Conservation (phyloP, 768 basidiomycete genomes). For the Steccherinum ochraceum region DNA sequence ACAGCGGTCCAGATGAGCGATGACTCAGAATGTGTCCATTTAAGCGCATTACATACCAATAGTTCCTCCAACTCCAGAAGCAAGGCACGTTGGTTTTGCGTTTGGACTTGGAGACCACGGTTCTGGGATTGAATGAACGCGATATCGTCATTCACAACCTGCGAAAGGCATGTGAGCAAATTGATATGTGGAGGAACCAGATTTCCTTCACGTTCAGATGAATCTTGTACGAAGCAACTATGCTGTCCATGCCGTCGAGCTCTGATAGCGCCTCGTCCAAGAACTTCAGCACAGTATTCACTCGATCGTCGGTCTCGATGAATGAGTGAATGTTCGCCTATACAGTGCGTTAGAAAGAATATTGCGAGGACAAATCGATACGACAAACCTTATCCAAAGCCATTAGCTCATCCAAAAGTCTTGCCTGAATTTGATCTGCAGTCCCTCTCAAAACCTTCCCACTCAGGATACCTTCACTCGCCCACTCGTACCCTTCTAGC, state of each 20-base stretch:
- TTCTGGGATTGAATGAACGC: conserved; percentile 94
- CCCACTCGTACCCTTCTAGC: conserved; percentile 98
- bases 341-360: conserved; percentile 57
- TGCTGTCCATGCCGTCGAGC: conserved; percentile 83
- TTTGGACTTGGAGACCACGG: conserved; percentile 94
- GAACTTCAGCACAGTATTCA: conserved; percentile 76
- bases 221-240: conserved; percentile 91
- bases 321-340: conserved; percentile 98
- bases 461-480: conserved; percentile 69
- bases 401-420: conserved; percentile 82
- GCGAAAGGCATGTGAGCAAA: conserved; percentile 9
- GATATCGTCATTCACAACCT: conserved; percentile 96
- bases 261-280: conserved; percentile 87
- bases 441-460: conserved; percentile 62
- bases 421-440: conserved; percentile 88
- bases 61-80: conserved; percentile 83
- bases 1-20: not conserved
- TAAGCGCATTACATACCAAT: conserved; percentile 39
- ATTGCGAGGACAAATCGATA: conserved; percentile 78
- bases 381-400: conserved; percentile 82
- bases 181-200: not conserved
- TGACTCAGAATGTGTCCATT: not conserved
- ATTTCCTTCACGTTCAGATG: conserved; percentile 75
- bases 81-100: conserved; percentile 86
- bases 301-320: conserved; percentile 90